phyloP scores from a whole-genome alignment of 176 grass and related monocot genomes.

The Paspalum notatum region DNA sequence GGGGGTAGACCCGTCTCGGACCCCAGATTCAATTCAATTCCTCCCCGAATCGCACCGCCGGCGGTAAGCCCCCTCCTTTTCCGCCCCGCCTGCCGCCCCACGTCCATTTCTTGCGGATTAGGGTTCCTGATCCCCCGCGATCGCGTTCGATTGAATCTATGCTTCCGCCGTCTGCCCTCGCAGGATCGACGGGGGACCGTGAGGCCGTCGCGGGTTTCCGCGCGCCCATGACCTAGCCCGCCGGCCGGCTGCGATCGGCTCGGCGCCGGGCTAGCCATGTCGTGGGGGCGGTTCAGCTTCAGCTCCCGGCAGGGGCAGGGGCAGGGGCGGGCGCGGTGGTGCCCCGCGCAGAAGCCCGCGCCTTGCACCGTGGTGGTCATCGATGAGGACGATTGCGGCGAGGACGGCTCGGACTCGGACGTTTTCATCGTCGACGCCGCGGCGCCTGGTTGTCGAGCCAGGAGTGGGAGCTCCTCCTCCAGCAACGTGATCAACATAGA shows the following conservation, averaged over 20 bases:
- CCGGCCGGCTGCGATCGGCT: slow-evolving; percentile 6
- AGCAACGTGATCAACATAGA: slow-evolving; percentile 80
- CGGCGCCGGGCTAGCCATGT: slow-evolving; percentile 26
- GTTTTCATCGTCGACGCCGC: slow-evolving; percentile 53
- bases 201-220: not conserved
- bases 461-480: slow-evolving; percentile 34
- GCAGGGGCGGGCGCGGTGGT: not conserved
- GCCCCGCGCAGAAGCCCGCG: slow-evolving; percentile 22
- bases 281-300: slow-evolving; percentile 30
- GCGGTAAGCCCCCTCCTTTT: not conserved
- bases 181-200: slow-evolving; percentile 31
- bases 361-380: slow-evolving; percentile 30
- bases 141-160: slow-evolving; percentile 4
- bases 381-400: slow-evolving; percentile 33
- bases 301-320: not conserved
- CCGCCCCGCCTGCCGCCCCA: not conserved
- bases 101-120: slow-evolving; percentile 31
- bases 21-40: no score
- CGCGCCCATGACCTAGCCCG: slow-evolving; percentile 24
- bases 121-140: slow-evolving; percentile 4
- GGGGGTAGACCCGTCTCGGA: no score
- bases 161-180: not conserved
- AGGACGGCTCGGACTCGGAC: not conserved
- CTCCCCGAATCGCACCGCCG: not conserved
- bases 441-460: slow-evolving; percentile 29